Evolutionary conservation across 140 eudicot genomes (phyloP).

Genomic region (Bidens hawaiensis): DNA sequence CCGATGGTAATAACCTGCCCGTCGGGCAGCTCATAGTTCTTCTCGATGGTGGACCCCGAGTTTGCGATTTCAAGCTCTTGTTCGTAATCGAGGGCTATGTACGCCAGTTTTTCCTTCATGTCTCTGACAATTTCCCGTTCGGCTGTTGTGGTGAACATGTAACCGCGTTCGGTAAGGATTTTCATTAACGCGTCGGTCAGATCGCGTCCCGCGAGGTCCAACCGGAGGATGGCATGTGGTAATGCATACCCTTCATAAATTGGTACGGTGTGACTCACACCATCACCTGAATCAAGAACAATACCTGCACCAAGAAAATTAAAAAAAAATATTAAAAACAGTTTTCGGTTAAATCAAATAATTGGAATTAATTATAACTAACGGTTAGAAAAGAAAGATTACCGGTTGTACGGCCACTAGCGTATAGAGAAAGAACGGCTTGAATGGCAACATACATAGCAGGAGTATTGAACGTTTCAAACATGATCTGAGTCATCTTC

Average conservation of each 20-base stretch:
- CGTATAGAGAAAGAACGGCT: conserved; percentile 60
- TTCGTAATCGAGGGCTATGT: conserved; percentile 63
- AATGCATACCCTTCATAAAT: conserved; percentile 57
- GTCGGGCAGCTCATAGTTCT: conserved; percentile 54
- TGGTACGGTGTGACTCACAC: conserved; percentile 58
- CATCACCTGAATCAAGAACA: conserved; percentile 61
- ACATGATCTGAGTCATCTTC: conserved; percentile 58
- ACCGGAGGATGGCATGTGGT: conserved; percentile 59
- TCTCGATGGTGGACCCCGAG: conserved; percentile 56
- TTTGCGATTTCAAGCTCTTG: conserved; percentile 55
- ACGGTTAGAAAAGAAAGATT: conserved; percentile 3
- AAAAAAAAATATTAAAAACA: background rate
- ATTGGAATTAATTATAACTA: too few species aligned
- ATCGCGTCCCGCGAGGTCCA: conserved; percentile 64
- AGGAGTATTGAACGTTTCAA: conserved; percentile 57
- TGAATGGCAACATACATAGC: conserved; percentile 70
- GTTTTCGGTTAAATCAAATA: background rate
- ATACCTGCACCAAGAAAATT: conserved; percentile 38
- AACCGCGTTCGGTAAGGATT: conserved; percentile 63
- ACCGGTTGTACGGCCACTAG: conserved; percentile 75
- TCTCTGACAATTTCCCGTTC: conserved; percentile 71
- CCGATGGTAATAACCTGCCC: conserved; percentile 67
- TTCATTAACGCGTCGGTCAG: conserved; percentile 60
- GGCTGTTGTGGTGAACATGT: conserved; percentile 59
- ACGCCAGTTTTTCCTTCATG: conserved; percentile 57